Percentiles rank a stretch among this genome's conserved stretches.
phyloP scores from a whole-genome alignment of 371 early-diverging fungal species.

The Rhizopus delemar region DNA sequence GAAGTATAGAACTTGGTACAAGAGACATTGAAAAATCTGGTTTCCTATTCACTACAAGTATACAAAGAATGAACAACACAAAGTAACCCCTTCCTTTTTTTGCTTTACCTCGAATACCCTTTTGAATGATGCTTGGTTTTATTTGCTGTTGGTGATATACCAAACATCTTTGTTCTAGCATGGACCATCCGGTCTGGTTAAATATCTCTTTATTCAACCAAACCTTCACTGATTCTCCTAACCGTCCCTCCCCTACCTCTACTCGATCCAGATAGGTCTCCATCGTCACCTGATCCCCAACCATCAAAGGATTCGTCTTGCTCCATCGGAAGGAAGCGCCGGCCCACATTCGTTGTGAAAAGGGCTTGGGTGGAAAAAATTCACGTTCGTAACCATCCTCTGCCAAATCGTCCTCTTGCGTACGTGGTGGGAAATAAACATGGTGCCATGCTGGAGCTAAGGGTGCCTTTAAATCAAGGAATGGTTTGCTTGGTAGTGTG shows the following conservation, averaged over 20 bases:
- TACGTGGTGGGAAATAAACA: slow-evolving; percentile 74
- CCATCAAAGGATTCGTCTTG: slow-evolving; percentile 56
- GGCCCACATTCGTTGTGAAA: slow-evolving; percentile 82
- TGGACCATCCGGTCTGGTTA: slow-evolving; percentile 65
- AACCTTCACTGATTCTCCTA: slow-evolving; percentile 72
- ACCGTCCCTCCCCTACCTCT: slow-evolving; percentile 49
- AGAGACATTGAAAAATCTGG: slow-evolving; percentile 58
- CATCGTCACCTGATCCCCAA: slow-evolving; percentile 65
- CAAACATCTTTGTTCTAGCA: slow-evolving; percentile 70
- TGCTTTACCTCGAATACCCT: slow-evolving; percentile 16
- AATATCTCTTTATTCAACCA: slow-evolving; percentile 61
- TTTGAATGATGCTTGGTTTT: neutral
- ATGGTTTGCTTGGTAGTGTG: slow-evolving; percentile 23
- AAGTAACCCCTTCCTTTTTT: neutral
- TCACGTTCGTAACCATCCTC: slow-evolving; percentile 78
- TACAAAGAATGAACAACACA: neutral
- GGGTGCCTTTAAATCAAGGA: slow-evolving; percentile 16
- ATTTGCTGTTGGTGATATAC: slow-evolving; percentile 63
- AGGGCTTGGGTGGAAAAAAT: slow-evolving; percentile 78
- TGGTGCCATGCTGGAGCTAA: slow-evolving; percentile 80
- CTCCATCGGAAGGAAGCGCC: slow-evolving; percentile 72
- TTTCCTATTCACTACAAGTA: slow-evolving; percentile 39
- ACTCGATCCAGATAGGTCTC: slow-evolving; percentile 55
- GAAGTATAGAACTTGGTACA: slow-evolving; percentile 70
- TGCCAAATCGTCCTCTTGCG: slow-evolving; percentile 67